phyloP scores from a whole-genome alignment of 1,139 yeast genomes.

The Candida glucosophila region DNA sequence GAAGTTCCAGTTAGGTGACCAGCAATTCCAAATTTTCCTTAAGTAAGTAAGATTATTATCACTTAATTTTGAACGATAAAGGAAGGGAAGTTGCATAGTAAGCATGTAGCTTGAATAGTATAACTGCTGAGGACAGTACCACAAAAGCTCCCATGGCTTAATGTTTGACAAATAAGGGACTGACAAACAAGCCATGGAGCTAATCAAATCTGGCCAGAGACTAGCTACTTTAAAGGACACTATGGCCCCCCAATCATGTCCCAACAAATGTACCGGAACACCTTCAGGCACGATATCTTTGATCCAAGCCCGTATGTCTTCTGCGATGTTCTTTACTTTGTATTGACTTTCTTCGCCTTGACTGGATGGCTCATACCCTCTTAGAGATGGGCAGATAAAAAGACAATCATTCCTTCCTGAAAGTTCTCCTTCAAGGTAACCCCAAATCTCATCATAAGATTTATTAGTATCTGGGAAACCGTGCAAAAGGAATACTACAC shows the following conservation, averaged over 20 bases:
- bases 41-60: slow-evolving; percentile 19
- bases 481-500: slow-evolving; percentile 27
- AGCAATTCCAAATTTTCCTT: slow-evolving; percentile 26
- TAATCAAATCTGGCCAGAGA: slow-evolving; percentile 26
- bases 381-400: slow-evolving; percentile 29
- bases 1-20: slow-evolving; percentile 36
- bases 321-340: slow-evolving; percentile 22
- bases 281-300: slow-evolving; percentile 10
- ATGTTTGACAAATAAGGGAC: slow-evolving; percentile 30
- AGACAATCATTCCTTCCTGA: slow-evolving; percentile 12
- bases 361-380: slow-evolving; percentile 35
- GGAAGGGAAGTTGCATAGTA: slow-evolving; percentile 27
- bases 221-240: slow-evolving; percentile 27
- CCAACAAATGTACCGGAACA: slow-evolving; percentile 32
- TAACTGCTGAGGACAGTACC: slow-evolving; percentile 27
- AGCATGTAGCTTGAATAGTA: slow-evolving; percentile 30
- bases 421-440: slow-evolving; percentile 11
- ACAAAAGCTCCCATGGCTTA: slow-evolving; percentile 17
- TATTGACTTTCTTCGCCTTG: slow-evolving; percentile 20
- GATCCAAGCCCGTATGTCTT: slow-evolving; percentile 30
- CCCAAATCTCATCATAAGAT: slow-evolving; percentile 20
- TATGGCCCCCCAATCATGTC: slow-evolving; percentile 44
- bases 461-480: slow-evolving; percentile 37
- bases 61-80: slow-evolving; percentile 17
- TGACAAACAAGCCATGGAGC: slow-evolving; percentile 30